These are phyloP conservation scores for Golubevia pallescens DNA, from an alignment of 1,284 basidiomycete species.

Conservation along the genomic window DNA sequence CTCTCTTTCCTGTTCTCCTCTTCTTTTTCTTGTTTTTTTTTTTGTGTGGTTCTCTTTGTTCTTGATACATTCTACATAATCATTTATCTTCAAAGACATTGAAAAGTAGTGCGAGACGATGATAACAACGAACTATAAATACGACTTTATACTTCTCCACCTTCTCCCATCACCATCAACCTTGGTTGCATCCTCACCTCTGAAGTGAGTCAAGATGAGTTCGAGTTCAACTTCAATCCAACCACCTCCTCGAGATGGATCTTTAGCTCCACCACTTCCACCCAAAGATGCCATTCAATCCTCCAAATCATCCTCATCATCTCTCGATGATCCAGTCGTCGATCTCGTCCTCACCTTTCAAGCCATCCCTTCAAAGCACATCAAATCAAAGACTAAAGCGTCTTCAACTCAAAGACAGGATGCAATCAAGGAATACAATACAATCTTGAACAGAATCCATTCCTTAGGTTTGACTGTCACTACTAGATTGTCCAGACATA, in stretches of 20 bases:
- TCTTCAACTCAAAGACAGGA: conserved; percentile 18
- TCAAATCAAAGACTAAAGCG: conserved; percentile 25
- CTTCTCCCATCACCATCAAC: not conserved
- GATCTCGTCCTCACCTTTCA: conserved; percentile 52
- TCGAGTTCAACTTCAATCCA: conserved; percentile 7
- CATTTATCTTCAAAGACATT: no score
- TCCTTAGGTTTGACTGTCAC: conserved; percentile 41
- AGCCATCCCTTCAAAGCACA: conserved; percentile 26
- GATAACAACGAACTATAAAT: no score
- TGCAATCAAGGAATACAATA: conserved; percentile 30
- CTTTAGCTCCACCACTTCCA: conserved; percentile 13
- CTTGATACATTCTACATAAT: no score
- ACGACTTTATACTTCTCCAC: no score
- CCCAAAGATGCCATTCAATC: conserved; percentile 8
- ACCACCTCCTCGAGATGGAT: conserved; percentile 8
- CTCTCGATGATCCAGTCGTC: conserved; percentile 15
- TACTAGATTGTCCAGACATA: conserved; percentile 11
- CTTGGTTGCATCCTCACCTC: not conserved
- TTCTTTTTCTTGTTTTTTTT: no score
- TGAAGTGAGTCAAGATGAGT: conserved; percentile 11
- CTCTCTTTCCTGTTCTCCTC: no score
- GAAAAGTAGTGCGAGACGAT: no score
- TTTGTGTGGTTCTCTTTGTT: no score
- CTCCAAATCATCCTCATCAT: conserved; percentile 1
- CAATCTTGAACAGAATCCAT: conserved; percentile 25